These are phyloP conservation scores for Boletus rubropictus DNA, from an alignment of 768 basidiomycete species.

Conservation along the genomic window DNA sequence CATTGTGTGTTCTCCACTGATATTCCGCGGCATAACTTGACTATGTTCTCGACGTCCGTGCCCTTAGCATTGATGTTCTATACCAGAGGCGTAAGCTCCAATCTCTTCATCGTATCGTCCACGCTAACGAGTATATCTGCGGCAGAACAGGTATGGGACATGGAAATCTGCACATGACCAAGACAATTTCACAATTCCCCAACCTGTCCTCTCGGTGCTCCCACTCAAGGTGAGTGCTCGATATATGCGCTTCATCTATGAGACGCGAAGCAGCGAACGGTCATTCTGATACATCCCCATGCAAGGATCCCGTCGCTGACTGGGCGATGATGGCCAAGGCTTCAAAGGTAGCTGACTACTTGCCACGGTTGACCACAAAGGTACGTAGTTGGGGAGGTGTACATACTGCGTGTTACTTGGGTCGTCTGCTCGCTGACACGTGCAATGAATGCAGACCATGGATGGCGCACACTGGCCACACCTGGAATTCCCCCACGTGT, in stretches of 20 bases:
- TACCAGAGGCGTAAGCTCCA: constrained; percentile 39
- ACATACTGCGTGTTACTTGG: too few relatives aligned
- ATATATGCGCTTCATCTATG: not conserved
- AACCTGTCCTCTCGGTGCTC: constrained; percentile 37
- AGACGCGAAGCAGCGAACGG: not conserved
- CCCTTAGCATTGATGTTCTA: constrained; percentile 61
- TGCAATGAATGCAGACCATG: constrained; percentile 35
- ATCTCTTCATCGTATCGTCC: not conserved
- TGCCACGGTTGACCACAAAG: constrained; percentile 33
- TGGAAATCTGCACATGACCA: constrained; percentile 36
- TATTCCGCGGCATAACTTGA: not conserved
- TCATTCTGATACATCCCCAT: too few relatives aligned
- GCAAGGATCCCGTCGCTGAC: constrained; percentile 41
- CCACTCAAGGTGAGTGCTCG: constrained; percentile 32
- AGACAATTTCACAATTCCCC: constrained; percentile 39
- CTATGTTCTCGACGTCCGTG: not conserved
- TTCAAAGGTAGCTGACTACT: constrained; percentile 25
- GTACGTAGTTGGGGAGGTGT: constrained; percentile 21
- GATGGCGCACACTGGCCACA: constrained; percentile 64
- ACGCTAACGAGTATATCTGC: constrained; percentile 1
- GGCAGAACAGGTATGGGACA: constrained; percentile 35
- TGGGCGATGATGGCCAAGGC: constrained; percentile 29
- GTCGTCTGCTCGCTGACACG: constrained; percentile 36
- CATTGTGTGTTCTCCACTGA: constrained; percentile 42
- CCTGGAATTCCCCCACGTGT: constrained; percentile 48